Percentiles rank a stretch among this genome's conserved stretches.
Conservation (phyloP, 257 asterid genomes). For the Solanum dulcamara region DNA sequence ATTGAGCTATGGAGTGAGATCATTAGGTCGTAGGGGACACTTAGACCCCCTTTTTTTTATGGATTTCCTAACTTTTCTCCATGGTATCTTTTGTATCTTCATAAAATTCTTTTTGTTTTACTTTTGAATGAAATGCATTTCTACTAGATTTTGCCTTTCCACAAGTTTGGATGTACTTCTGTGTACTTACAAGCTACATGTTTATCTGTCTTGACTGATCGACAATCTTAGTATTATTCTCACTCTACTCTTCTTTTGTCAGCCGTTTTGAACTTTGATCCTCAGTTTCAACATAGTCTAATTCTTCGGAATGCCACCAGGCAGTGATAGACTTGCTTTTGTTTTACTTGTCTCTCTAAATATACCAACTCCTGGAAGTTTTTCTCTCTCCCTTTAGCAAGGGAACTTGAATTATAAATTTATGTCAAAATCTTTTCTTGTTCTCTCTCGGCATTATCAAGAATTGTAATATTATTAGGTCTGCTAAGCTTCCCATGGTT, state of each 20-base stretch:
- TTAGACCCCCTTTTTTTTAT: background rate
- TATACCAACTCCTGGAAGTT: background rate
- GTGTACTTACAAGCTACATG: background rate
- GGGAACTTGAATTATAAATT: background rate
- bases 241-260: background rate
- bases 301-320: background rate
- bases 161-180: background rate
- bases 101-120: background rate
- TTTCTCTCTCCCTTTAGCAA: background rate
- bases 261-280: background rate
- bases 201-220: background rate
- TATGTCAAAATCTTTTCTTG: background rate
- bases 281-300: background rate
- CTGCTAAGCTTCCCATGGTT: background rate
- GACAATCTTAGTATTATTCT: background rate
- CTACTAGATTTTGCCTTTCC: background rate
- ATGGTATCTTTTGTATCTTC: background rate
- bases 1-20: background rate
- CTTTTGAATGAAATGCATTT: background rate
- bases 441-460: background rate
- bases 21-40: background rate
- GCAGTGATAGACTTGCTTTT: background rate
- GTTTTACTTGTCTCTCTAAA: background rate
- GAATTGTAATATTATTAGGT: background rate
- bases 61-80: background rate